phyloP scores from a whole-genome alignment of 805 yeast species.

The Barnettozyma californica region DNA sequence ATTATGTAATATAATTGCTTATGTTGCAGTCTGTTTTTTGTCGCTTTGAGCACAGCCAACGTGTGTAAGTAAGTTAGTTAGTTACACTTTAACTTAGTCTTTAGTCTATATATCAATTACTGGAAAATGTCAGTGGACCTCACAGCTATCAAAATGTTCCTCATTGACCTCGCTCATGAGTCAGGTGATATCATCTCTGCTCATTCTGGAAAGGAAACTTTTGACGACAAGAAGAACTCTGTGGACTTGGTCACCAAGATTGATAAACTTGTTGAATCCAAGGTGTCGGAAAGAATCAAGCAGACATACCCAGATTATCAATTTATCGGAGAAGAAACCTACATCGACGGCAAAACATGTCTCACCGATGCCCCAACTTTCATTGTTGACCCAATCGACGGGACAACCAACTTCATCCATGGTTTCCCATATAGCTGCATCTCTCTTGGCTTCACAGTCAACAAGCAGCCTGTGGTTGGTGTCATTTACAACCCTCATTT shows the following conservation, averaged over 20 bases:
- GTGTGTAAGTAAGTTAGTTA: too few species aligned
- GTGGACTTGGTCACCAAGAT: conserved; percentile 60
- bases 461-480: conserved; percentile 49
- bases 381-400: conserved; percentile 62
- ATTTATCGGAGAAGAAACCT: conserved; percentile 61
- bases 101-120: background rate
- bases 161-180: conserved; percentile 35
- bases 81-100: too few species aligned
- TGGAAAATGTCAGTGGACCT: conserved; percentile 15
- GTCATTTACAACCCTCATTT: conserved; percentile 61
- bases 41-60: too few species aligned
- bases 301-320: conserved; percentile 40
- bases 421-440: conserved; percentile 58
- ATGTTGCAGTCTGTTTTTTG: too few species aligned
- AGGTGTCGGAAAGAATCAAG: conserved; percentile 33
- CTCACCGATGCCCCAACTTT: conserved; percentile 53
- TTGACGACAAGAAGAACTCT: conserved; percentile 53
- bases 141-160: conserved; percentile 30
- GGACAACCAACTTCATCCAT: conserved; percentile 62
- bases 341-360: conserved; percentile 40
- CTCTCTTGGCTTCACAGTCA: conserved; percentile 50
- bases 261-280: conserved; percentile 49
- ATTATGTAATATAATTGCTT: too few species aligned
- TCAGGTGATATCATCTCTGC: conserved; percentile 47
- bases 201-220: conserved; percentile 43